Percentiles rank a stretch among this genome's conserved stretches.
phyloP scores from a whole-genome alignment of 495 filamentous ascomycete species.

The Penicillium daleae region DNA sequence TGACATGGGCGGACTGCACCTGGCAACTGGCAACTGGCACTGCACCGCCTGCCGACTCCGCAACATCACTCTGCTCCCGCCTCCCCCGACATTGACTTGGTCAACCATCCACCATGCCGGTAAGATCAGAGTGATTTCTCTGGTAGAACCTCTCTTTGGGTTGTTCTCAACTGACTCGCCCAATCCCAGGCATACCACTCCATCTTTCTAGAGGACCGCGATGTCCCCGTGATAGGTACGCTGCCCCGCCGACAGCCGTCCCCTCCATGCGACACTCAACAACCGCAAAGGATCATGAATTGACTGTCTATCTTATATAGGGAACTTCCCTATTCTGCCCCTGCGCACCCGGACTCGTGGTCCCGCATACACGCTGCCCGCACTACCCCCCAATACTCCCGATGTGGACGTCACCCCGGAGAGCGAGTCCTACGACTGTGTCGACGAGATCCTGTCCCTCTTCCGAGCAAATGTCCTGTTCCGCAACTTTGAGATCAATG shows the following conservation, averaged over 20 bases:
- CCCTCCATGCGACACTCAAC: constrained; percentile 8
- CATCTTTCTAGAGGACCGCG: constrained; percentile 83
- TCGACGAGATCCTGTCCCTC: constrained; percentile 89
- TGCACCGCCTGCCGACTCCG: constrained; percentile 26
- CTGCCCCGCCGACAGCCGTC: constrained; percentile 24
- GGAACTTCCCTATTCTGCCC: constrained; percentile 93
- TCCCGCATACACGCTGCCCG: constrained; percentile 81
- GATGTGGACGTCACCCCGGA: constrained; percentile 78
- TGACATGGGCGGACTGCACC: constrained; percentile 43
- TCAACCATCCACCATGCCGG: constrained; percentile 51
- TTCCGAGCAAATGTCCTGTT: constrained; percentile 99
- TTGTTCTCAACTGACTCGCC: constrained; percentile 7
- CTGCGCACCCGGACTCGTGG: constrained; percentile 92
- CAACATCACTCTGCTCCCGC: constrained; percentile 17
- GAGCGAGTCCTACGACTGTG: constrained; percentile 87
- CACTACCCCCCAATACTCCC: constrained; percentile 68
- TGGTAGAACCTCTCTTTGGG: too few species aligned
- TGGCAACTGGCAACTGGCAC: too few species aligned
- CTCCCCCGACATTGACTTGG: constrained; percentile 23
- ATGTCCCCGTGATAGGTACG: constrained; percentile 68
- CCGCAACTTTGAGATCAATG: constrained; percentile 99
- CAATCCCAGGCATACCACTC: constrained; percentile 83
- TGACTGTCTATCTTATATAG: constrained; percentile 42
- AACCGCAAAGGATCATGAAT: background rate
- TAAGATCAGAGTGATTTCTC: constrained; percentile 29